Evolutionary conservation across 129 eudicot genomes (phyloP).

Genomic region (Sambucus nigra): DNA sequence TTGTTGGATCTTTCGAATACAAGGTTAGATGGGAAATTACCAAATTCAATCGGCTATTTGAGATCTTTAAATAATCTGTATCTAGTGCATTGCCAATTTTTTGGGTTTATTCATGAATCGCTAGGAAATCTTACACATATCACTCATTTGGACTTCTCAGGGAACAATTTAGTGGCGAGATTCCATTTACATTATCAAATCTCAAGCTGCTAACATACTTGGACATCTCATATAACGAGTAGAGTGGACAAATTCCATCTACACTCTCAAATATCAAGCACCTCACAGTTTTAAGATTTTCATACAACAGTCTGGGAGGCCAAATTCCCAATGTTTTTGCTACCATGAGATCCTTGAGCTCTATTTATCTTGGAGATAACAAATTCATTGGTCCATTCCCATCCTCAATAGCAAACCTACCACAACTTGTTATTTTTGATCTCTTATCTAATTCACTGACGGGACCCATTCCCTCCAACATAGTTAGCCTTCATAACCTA

Average conservation of each 20-base stretch:
- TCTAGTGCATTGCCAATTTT: constrained; percentile 13
- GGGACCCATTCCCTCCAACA: constrained; percentile 7
- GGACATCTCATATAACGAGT: no score
- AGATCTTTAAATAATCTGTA: constrained; percentile 7
- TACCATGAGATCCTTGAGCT: neutral
- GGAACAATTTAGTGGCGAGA: no score
- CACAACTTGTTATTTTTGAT: neutral
- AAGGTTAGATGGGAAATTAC: constrained; percentile 15
- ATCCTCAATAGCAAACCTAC: neutral
- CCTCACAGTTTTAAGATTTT: constrained; percentile 1
- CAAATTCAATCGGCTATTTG: constrained; percentile 21
- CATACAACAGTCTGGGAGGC: constrained; percentile 6
- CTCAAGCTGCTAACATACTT: no score
- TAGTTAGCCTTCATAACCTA: neutral
- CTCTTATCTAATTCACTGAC: constrained; percentile 4
- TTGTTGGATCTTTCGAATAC: constrained; percentile 8
- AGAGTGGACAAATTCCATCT: no score
- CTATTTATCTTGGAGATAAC: neutral
- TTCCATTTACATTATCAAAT: no score
- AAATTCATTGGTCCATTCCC: constrained; percentile 11
- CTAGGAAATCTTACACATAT: constrained; percentile 17
- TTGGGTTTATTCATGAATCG: constrained; percentile 17
- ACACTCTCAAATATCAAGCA: no score
- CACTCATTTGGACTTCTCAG: no score
- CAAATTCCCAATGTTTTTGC: constrained; percentile 4